phyloP scores from a whole-genome alignment of 305 asterid species.

The Striga hermonthica region DNA sequence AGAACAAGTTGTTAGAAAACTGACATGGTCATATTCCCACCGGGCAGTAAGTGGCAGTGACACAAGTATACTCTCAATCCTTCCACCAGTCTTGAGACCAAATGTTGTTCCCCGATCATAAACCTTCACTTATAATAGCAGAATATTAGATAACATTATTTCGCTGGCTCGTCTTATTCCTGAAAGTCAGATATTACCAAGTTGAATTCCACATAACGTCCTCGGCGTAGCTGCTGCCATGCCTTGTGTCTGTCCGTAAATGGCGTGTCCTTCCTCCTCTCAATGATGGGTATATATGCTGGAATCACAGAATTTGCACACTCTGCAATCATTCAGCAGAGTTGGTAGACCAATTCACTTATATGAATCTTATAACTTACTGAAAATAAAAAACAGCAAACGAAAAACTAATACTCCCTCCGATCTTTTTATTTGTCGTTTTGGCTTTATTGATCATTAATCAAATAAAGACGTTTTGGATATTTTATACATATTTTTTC shows the following conservation, averaged over 20 bases:
- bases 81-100: slow-evolving; percentile 98
- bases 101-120: slow-evolving; percentile 99
- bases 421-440: too few species aligned
- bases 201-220: slow-evolving; percentile 98
- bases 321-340: slow-evolving; percentile 50
- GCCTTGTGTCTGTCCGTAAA: slow-evolving; percentile 70
- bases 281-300: slow-evolving; percentile 85
- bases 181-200: slow-evolving; percentile 48
- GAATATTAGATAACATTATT: slow-evolving; percentile 18
- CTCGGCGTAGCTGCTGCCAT: slow-evolving; percentile 98
- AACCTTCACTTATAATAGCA: slow-evolving; percentile 45
- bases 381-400: too few species aligned
- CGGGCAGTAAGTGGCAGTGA: slow-evolving; percentile 89
- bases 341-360: too few species aligned
- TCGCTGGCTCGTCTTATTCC: slow-evolving; percentile 10
- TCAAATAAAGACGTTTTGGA: too few species aligned
- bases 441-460: too few species aligned
- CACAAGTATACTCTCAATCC: slow-evolving; percentile 97
- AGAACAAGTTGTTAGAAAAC: slow-evolving; percentile 26
- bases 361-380: too few species aligned
- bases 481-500: too few species aligned
- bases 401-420: too few species aligned
- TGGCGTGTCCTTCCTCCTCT: slow-evolving; percentile 82
- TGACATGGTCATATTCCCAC: slow-evolving; percentile 92
- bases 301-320: slow-evolving; percentile 94